A percentile compares a stretch with the other conserved stretches of the same genome.
Conservation (phyloP, 257 asterid species). For the Gentiana macrophylla region DNA sequence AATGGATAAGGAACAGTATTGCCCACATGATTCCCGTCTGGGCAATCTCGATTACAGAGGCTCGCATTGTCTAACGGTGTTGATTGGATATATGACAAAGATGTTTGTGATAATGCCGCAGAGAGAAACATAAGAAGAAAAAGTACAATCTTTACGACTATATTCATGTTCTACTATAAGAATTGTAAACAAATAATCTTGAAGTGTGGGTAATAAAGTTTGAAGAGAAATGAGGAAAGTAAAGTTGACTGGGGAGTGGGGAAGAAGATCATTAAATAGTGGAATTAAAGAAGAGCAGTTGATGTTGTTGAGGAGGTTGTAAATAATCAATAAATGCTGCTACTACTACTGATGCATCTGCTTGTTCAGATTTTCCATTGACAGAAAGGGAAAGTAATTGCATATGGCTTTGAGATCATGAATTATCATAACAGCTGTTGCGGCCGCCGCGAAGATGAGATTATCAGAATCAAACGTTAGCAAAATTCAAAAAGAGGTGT, state of each 20-base stretch:
- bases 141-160: too few species aligned
- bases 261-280: constrained; percentile 13
- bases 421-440: too few species aligned
- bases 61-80: constrained; percentile 8
- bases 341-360: too few species aligned
- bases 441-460: too few species aligned
- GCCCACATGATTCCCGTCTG: background rate
- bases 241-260: constrained; percentile 19
- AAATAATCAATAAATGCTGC: constrained; percentile 24
- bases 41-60: constrained; percentile 26
- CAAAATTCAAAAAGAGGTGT: too few species aligned
- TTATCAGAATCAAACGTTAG: too few species aligned
- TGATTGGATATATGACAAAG: constrained; percentile 7
- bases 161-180: background rate
- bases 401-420: background rate
- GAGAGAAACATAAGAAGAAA: background rate
- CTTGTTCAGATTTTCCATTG: constrained; percentile 1
- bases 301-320: constrained; percentile 27
- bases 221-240: constrained; percentile 3
- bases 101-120: background rate
- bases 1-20: constrained; percentile 43
- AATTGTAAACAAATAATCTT: background rate
- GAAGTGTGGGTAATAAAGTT: constrained; percentile 4
- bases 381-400: constrained; percentile 9
- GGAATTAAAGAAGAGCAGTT: constrained; percentile 23